These are phyloP conservation scores for Bondarzewia mesenterica DNA, from an alignment of 1,284 basidiomycete genomes.

Conservation along the genomic window DNA sequence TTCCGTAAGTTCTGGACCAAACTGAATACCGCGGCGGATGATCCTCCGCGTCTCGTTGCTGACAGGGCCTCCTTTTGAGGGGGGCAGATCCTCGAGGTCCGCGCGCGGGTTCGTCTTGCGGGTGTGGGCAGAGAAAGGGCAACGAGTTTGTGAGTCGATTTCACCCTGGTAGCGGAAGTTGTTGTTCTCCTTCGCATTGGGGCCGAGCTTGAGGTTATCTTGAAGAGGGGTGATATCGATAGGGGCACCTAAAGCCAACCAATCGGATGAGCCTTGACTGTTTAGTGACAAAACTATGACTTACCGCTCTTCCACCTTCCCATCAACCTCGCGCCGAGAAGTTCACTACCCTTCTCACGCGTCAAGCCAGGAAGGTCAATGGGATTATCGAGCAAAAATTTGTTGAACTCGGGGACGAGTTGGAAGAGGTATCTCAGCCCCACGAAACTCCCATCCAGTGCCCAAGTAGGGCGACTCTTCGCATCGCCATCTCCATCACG, in stretches of 20 bases:
- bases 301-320: slow-evolving; percentile 1
- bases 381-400: neutral
- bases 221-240: neutral
- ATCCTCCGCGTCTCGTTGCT: neutral
- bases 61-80: neutral
- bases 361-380: neutral
- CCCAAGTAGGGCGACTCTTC: neutral
- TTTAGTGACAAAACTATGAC: neutral
- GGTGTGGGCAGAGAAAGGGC: neutral
- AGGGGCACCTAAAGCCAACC: neutral
- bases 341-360: neutral
- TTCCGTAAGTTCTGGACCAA: neutral
- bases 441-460: neutral
- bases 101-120: neutral
- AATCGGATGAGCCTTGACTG: neutral
- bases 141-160: neutral
- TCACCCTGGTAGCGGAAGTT: neutral
- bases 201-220: neutral
- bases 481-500: neutral
- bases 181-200: neutral
- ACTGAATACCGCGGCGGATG: neutral
- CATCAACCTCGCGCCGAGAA: neutral
- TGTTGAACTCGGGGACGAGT: neutral
- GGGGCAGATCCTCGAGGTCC: neutral
- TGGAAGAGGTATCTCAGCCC: neutral